These are phyloP conservation scores for Corymbia citriodora DNA, from an alignment of 441 rosid species.

Conservation along the genomic window DNA sequence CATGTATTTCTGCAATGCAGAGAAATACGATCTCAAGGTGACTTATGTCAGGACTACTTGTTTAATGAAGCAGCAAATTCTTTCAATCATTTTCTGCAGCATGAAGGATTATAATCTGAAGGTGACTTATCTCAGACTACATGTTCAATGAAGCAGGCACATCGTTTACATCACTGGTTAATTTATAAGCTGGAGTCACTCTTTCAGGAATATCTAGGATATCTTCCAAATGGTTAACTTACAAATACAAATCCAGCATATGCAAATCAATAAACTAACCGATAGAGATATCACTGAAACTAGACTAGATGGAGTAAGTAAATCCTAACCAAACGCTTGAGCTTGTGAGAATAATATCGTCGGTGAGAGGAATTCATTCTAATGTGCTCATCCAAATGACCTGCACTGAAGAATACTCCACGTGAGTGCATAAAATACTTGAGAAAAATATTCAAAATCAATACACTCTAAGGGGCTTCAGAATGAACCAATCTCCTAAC, in stretches of 20 bases:
- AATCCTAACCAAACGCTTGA: slow-evolving; percentile 51
- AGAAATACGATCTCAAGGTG: background rate
- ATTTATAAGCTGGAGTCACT: background rate
- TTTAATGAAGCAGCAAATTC: background rate
- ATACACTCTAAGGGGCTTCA: background rate
- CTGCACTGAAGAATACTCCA: slow-evolving; percentile 40
- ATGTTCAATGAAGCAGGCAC: background rate
- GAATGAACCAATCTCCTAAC: background rate
- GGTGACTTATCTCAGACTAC: background rate
- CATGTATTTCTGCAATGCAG: background rate
- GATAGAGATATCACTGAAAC: background rate
- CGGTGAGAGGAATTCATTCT: slow-evolving; percentile 34
- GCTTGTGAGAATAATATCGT: slow-evolving; percentile 63
- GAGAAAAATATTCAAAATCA: background rate
- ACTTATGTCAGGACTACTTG: background rate
- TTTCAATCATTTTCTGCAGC: background rate
- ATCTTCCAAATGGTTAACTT: background rate
- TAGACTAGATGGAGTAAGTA: background rate
- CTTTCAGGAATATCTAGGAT: background rate
- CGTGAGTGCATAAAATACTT: background rate
- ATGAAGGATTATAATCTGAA: background rate
- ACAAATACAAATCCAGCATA: background rate
- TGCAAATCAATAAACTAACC: background rate
- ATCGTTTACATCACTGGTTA: background rate
- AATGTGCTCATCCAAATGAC: slow-evolving; percentile 67